Base-by-base conservation (phyloP, 306 rosid species). In the Gastrolobium bilobum region DNA sequence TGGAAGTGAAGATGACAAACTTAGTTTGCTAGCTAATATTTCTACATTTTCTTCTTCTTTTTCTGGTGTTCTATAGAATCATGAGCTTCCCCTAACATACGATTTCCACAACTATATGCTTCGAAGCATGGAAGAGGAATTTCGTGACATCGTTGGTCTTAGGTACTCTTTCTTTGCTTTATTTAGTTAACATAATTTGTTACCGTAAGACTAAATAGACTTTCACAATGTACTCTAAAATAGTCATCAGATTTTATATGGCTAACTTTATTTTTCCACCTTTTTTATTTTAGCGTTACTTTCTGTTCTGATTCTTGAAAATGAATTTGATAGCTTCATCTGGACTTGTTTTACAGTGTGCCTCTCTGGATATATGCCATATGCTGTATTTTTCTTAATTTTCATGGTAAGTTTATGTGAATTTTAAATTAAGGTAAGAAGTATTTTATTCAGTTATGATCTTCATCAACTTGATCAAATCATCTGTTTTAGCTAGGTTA, bases 71-170 rank as follows among this genome's bases (percentile, higher is more conserved):
- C 26, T 76, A 46, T 79, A 95, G 98, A 91, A 81, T 77, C 98
- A 95, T 57, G 82, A 88, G 69, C 92, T 95, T 81, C 97, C 97
- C 56, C 74, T 89, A 56, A 82, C 87, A 44, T 91, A 95, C n/a
- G 88, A 95, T 86, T 95, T 95, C 84, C 99, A 86, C 50, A 95
- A 87, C 78, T 95, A 95, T 72, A 91, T 95, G 95, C 90, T 95
- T 58, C 94, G 98, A 71, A 95, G 98, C 92, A 90, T 95, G 99
- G 98, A 95, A 43, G 97, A 95, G 3, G 99, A 95, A 57, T 92
- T 95, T 72, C 89, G 96, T 7, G 92, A 92, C 75, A 90, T 92
- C 15, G 97, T 95, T 57, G 99, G 99, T 44, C 81, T 95, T 64
- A 92, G 97, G 98, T 95, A 75, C 3, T 34, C n/a, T 57, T 53